Evolutionary conservation across 495 filamentous ascomycete species (phyloP).

Genomic region (Cairneyella variabilis): DNA sequence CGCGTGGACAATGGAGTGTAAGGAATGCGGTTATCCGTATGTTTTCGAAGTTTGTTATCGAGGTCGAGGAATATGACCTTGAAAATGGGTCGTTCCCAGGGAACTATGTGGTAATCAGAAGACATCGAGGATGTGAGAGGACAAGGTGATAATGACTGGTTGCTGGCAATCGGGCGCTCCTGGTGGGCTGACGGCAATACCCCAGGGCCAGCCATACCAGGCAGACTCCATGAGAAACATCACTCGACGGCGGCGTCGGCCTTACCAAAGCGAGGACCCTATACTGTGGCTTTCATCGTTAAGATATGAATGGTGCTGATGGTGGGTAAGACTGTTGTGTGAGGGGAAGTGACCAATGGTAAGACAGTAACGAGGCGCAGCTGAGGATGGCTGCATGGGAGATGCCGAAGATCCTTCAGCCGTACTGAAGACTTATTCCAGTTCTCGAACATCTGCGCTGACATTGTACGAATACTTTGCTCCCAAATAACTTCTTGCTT

Average conservation of each 20-base stretch:
- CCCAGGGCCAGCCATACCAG: background rate
- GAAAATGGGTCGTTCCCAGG: background rate
- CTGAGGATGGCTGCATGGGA: conserved; percentile 1
- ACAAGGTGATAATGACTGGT: background rate
- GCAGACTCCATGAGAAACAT: background rate
- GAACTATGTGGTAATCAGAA: background rate
- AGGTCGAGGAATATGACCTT: background rate
- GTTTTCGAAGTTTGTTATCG: background rate
- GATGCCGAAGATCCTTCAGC: background rate
- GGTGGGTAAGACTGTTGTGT: background rate
- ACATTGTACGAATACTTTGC: no score
- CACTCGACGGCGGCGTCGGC: no score
- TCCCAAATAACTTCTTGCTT: no score
- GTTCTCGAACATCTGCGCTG: background rate
- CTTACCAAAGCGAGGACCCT: background rate
- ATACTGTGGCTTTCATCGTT: background rate
- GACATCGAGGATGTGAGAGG: background rate
- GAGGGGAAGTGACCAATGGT: background rate
- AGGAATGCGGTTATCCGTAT: background rate
- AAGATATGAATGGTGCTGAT: background rate
- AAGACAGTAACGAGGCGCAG: background rate
- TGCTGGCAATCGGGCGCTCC: background rate
- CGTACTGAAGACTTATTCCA: background rate
- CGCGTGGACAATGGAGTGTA: background rate
- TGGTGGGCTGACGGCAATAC: background rate